Conservation (phyloP, 2,329 filamentous ascomycete genomes). For the Fusarium sp. region DNA sequence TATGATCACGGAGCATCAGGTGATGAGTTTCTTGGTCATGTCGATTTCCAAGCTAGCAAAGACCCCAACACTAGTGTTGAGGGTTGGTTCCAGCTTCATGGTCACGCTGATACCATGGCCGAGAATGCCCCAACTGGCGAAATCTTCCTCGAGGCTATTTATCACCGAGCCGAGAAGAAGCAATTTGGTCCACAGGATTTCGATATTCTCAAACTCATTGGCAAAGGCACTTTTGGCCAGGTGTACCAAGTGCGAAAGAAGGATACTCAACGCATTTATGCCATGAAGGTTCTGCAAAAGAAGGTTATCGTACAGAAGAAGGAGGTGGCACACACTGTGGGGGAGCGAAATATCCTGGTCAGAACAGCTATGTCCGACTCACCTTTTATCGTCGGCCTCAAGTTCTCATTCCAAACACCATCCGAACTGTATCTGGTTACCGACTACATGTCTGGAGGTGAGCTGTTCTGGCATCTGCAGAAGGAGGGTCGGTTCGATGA, state of each 20-base stretch:
- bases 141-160: conserved; percentile 86
- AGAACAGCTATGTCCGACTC: conserved; percentile 96
- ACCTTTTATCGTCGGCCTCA: conserved; percentile 96
- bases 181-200: conserved; percentile 96
- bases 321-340: conserved; percentile 96
- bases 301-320: conserved; percentile 99
- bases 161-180: conserved; percentile 88
- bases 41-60: conserved; percentile 77
- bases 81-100: conserved; percentile 86
- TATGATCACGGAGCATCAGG: conserved; percentile 85
- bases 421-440: conserved; percentile 98
- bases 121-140: conserved; percentile 87
- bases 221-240: conserved; percentile 97
- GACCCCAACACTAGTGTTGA: conserved; percentile 78
- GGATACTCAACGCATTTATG: conserved; percentile 95
- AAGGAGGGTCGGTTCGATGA: conserved; percentile 97
- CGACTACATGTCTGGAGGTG: conserved; percentile 98
- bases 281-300: conserved; percentile 99
- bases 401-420: conserved; percentile 98
- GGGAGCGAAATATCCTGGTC: conserved; percentile 96
- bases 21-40: conserved; percentile 92
- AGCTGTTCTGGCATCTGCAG: conserved; percentile 98
- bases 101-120: conserved; percentile 75
- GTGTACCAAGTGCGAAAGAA: conserved; percentile 99
- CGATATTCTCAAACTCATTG: conserved; percentile 93